Evolutionary conservation across 495 filamentous ascomycete genomes (phyloP).

Genomic region (Alectoria sarmentosa): DNA sequence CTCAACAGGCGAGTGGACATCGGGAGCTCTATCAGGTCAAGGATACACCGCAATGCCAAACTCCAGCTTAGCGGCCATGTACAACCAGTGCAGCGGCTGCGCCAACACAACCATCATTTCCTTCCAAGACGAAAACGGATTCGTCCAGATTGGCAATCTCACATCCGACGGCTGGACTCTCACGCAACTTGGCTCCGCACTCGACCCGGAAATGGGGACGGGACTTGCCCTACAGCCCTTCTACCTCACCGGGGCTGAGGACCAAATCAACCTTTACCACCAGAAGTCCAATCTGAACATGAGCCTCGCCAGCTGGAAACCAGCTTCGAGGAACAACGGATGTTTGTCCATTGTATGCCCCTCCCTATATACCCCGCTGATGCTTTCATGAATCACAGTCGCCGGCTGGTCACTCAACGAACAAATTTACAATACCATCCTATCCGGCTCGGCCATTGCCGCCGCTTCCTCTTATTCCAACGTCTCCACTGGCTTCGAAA

Average conservation of each 20-base stretch:
- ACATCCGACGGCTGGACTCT: conserved; percentile 24
- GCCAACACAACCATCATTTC: conserved; percentile 25
- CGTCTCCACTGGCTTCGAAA: conserved; percentile 20
- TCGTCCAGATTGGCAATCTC: conserved; percentile 26
- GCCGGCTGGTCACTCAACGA: conserved; percentile 17
- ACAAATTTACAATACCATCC: conserved; percentile 17
- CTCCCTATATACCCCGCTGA: conserved; percentile 7
- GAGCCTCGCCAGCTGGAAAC: conserved; percentile 20
- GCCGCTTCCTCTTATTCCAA: conserved; percentile 22
- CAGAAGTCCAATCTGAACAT: conserved; percentile 22
- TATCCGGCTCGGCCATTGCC: conserved; percentile 21
- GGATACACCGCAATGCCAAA: conserved; percentile 21
- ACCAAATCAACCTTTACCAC: conserved; percentile 26
- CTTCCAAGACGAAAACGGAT: conserved; percentile 26
- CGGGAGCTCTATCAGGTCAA: conserved; percentile 20
- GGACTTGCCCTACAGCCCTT: conserved; percentile 28
- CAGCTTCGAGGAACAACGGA: background rate
- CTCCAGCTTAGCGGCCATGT: conserved; percentile 26
- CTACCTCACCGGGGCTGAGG: background rate
- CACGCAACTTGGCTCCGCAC: conserved; percentile 21
- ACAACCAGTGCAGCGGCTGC: conserved; percentile 26
- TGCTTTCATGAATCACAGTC: conserved; percentile 11
- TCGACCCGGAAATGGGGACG: conserved; percentile 21
- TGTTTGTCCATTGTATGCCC: conserved; percentile 9
- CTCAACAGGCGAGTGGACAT: conserved; percentile 16